Percentiles rank a stretch among this genome's conserved stretches.
phyloP scores from a whole-genome alignment of 2,329 filamentous ascomycete species.

The Cadophora sp. region DNA sequence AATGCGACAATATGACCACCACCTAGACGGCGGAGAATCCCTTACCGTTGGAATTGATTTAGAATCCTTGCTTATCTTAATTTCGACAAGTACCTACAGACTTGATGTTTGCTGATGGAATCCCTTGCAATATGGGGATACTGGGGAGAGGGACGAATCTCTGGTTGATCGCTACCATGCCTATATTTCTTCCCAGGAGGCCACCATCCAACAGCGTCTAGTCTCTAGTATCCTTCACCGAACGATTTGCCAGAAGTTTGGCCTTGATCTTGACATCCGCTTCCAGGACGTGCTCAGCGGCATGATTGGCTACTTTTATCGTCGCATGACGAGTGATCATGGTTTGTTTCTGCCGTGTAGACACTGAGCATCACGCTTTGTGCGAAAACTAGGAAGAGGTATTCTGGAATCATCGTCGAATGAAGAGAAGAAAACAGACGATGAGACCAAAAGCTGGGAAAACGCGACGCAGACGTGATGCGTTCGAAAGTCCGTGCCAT shows the following conservation, averaged over 20 bases:
- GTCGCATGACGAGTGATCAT: no score
- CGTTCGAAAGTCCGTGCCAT: background rate
- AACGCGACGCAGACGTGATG: background rate
- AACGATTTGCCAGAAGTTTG: background rate
- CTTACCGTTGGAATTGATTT: background rate
- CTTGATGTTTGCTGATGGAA: background rate
- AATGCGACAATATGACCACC: background rate
- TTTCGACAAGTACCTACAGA: background rate
- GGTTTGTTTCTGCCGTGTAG: no score
- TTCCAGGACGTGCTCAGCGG: background rate
- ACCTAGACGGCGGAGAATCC: no score
- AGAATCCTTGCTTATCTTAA: background rate
- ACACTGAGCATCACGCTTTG: no score
- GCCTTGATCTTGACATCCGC: background rate
- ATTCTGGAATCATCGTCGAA: no score
- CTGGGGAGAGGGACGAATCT: no score
- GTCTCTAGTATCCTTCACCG: background rate
- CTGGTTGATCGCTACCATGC: no score
- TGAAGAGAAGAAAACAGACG: no score
- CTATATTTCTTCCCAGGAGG: no score
- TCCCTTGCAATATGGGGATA: no score
- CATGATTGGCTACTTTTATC: background rate
- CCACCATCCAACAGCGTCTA: no score
- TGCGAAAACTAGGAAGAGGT: no score
- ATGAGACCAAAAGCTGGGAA: background rate